Percentiles rank a stretch among this genome's conserved stretches.
phyloP scores from a whole-genome alignment of 768 basidiomycete genomes.

The Mycena galopus region DNA sequence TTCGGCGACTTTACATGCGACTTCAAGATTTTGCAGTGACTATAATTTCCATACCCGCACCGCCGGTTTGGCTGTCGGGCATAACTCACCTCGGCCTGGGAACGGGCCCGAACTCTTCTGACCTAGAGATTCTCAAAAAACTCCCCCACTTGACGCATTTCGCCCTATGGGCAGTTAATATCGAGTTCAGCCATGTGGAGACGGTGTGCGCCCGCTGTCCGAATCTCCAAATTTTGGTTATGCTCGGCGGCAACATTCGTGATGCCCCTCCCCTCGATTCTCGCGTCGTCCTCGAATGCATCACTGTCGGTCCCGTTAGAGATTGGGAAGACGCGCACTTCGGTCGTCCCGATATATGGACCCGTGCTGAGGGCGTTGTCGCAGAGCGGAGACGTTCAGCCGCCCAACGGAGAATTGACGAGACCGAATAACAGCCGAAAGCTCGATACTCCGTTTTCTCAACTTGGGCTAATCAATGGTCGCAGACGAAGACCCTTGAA shows the following conservation, averaged over 20 bases:
- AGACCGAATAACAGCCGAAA: too few species aligned
- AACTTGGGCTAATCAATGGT: too few species aligned
- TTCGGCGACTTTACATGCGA: not conserved
- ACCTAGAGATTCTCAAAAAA: not conserved
- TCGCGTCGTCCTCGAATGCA: too few species aligned
- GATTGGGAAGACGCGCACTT: not conserved
- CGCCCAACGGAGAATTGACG: too few species aligned
- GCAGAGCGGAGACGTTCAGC: not conserved
- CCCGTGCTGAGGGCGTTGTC: not conserved
- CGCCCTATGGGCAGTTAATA: not conserved
- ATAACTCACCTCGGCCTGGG: not conserved
- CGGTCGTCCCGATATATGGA: not conserved
- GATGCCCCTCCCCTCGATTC: too few species aligned
- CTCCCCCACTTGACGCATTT: constrained; percentile 21
- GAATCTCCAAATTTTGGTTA: not conserved
- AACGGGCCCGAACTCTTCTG: too few species aligned
- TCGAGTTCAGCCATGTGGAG: not conserved
- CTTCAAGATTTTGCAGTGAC: not conserved
- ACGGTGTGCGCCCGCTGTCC: not conserved
- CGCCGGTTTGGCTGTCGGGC: not conserved
- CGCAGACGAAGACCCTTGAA: too few species aligned
- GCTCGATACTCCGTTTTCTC: too few species aligned
- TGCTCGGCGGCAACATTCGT: not conserved
- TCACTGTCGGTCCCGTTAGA: not conserved
- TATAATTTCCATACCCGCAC: not conserved